A percentile compares a stretch with the other conserved stretches of the same genome.
Evolutionary conservation across 2,329 filamentous ascomycete genomes (phyloP).

Genomic region (Trichoderma gracile): DNA sequence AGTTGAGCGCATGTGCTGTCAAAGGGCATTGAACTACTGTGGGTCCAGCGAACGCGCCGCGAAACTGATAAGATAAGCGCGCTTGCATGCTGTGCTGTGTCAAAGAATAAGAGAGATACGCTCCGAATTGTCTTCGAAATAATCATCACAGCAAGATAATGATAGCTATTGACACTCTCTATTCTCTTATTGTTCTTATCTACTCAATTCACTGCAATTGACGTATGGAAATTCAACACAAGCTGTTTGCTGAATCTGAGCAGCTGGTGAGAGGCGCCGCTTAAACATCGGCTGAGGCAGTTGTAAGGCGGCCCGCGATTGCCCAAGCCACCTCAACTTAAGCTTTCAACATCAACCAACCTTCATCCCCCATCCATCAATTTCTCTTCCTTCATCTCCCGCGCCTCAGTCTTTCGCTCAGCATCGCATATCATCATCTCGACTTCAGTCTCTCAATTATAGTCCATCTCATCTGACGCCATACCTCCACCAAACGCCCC

Average conservation of each 20-base stretch:
- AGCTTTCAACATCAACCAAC: conserved; percentile 18
- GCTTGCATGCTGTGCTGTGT: background rate
- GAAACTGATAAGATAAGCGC: conserved; percentile 5
- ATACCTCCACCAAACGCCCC: background rate
- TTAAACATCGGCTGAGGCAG: conserved; percentile 19
- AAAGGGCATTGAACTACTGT: background rate
- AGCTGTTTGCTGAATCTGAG: background rate
- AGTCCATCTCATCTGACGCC: no score
- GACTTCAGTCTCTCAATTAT: background rate
- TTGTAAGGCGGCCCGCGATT: background rate
- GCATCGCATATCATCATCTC: background rate
- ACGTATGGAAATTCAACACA: no score
- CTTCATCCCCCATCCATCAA: conserved; percentile 3
- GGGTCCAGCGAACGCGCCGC: conserved; percentile 17
- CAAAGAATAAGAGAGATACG: background rate
- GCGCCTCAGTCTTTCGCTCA: background rate
- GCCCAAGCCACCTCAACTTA: conserved; percentile 10
- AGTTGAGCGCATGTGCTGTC: background rate
- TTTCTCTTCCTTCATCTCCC: background rate
- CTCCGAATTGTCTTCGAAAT: background rate
- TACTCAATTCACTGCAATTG: no score
- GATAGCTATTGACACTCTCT: no score
- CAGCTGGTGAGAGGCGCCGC: conserved; percentile 11
- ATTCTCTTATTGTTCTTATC: no score
- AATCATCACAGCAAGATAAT: no score